A percentile compares a stretch with the other conserved stretches of the same genome.
Conservation (phyloP, 257 asterid genomes). For the Verbena officinalis region DNA sequence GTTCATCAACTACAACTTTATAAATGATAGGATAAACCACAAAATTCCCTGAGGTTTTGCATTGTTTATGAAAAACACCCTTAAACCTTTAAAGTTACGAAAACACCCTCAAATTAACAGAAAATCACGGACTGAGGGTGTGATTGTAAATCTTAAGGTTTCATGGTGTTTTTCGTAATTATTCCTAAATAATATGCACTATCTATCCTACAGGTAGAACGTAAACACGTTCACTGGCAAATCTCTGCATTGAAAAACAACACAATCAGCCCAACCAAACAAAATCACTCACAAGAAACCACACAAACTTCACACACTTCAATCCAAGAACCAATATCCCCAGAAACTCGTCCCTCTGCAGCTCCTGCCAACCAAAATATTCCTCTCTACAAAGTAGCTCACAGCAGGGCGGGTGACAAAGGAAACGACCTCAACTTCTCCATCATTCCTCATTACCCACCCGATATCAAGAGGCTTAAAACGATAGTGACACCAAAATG, state of each 20-base stretch:
- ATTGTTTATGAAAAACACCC: no score
- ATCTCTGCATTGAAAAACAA: slow-evolving; percentile 47
- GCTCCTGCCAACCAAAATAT: slow-evolving; percentile 66
- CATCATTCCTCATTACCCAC: slow-evolving; percentile 78
- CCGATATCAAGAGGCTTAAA: slow-evolving; percentile 80
- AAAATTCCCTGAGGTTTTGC: no score
- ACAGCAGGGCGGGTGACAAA: slow-evolving; percentile 92
- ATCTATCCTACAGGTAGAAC: slow-evolving; percentile 63
- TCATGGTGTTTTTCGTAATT: no score
- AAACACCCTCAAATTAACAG: no score
- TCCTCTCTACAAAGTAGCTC: slow-evolving; percentile 72
- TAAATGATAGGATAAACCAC: no score
- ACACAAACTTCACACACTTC: slow-evolving; percentile 11
- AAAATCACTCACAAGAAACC: slow-evolving; percentile 32
- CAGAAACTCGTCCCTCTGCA: slow-evolving; percentile 36
- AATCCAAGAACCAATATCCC: slow-evolving; percentile 30
- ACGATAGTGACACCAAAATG: slow-evolving; percentile 64
- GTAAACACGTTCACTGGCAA: slow-evolving; percentile 75
- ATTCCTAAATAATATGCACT: no score
- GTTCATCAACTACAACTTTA: no score
- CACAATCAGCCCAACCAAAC: slow-evolving; percentile 29
- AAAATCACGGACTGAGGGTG: no score
- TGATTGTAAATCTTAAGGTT: no score
- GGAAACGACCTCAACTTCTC: slow-evolving; percentile 90
- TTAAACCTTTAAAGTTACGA: no score